Conservation (phyloP, 2,329 filamentous ascomycete genomes). For the Stromatinia cepivora region DNA sequence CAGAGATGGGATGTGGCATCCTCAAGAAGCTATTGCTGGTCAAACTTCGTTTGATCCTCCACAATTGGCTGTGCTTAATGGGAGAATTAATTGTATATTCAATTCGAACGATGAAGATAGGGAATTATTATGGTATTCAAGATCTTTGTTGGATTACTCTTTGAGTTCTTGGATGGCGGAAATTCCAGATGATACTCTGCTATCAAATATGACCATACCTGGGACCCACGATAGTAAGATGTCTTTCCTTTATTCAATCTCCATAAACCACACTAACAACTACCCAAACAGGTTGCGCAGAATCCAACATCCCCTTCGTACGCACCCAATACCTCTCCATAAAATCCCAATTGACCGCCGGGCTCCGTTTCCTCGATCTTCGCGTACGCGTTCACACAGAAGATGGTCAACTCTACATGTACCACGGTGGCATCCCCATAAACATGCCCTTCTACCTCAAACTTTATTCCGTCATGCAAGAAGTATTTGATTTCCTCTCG, state of each 20-base stretch:
- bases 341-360: constrained; percentile 64
- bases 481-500: constrained; percentile 60
- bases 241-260: too few species aligned
- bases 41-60: constrained; percentile 32
- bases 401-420: constrained; percentile 62
- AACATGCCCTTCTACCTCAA: constrained; percentile 62
- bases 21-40: constrained; percentile 31
- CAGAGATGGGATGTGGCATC: constrained; percentile 31
- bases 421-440: constrained; percentile 70
- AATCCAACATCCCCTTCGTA: constrained; percentile 62
- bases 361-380: constrained; percentile 72
- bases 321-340: constrained; percentile 67
- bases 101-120: constrained; percentile 37
- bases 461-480: constrained; percentile 59
- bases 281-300: constrained; percentile 45
- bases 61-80: constrained; percentile 37
- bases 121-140: constrained; percentile 43
- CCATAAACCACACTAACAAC: background rate
- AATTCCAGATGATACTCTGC: constrained; percentile 55
- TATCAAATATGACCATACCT: constrained; percentile 67
- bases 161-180: constrained; percentile 63
- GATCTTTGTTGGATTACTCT: constrained; percentile 39
- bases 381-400: constrained; percentile 56
- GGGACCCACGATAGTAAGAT: constrained; percentile 65
- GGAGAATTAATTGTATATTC: constrained; percentile 42